Conservation (phyloP, 805 yeast species). For the Starmerella sirachaensis region DNA sequence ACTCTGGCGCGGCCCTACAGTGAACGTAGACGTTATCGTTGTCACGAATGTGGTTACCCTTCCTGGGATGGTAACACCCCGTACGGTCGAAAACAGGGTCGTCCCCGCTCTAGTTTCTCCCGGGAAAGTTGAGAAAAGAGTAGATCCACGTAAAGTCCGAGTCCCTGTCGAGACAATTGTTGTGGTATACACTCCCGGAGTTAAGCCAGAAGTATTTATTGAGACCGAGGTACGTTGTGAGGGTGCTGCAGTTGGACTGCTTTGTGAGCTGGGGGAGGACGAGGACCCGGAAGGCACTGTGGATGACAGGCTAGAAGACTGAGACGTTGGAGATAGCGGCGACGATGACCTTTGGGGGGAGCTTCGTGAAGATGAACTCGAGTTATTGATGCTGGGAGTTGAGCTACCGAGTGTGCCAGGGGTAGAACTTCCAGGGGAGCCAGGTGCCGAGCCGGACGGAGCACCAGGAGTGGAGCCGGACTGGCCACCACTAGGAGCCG, state of each 20-base stretch:
- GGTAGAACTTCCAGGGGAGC: too few species aligned
- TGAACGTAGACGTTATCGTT: conserved; percentile 6
- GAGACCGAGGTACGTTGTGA: neutral
- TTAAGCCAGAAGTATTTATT: conserved; percentile 7
- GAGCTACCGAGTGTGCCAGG: too few species aligned
- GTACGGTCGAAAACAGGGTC: conserved; percentile 5
- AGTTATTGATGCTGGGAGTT: too few species aligned
- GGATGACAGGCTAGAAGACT: too few species aligned
- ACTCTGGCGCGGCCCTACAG: conserved; percentile 8
- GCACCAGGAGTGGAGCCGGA: too few species aligned
- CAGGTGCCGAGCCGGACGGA: too few species aligned
- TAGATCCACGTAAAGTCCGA: conserved; percentile 2
- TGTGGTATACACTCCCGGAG: conserved; percentile 8
- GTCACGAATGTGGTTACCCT: conserved; percentile 1
- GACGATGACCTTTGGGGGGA: too few species aligned
- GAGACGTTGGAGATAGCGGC: too few species aligned
- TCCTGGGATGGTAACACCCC: conserved; percentile 1
- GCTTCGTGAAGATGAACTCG: too few species aligned
- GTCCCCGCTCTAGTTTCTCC: conserved; percentile 16
- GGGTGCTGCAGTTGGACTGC: neutral
- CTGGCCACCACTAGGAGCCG: too few species aligned
- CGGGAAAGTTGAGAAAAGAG: conserved; percentile 14
- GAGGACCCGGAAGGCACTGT: too few species aligned
- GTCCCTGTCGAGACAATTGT: conserved; percentile 2
- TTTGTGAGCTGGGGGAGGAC: too few species aligned